Percentiles rank a stretch among this genome's conserved stretches.
phyloP scores from a whole-genome alignment of 192 early-diverging fungal species.

The Podila epigama region DNA sequence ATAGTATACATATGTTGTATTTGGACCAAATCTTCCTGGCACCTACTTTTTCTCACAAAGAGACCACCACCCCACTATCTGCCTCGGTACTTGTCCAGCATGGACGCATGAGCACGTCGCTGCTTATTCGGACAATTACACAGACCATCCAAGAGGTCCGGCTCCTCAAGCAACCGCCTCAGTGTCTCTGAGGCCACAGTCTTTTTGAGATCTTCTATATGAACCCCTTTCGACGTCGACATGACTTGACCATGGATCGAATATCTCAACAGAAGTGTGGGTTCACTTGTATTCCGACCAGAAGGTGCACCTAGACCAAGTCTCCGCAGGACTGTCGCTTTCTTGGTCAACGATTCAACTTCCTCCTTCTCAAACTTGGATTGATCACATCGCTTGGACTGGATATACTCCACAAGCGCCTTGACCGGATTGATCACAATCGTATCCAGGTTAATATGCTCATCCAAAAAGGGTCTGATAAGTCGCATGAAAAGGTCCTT shows the following conservation, averaged over 20 bases:
- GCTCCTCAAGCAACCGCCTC: slow-evolving; percentile 1
- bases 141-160: slow-evolving; percentile 8
- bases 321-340: background rate
- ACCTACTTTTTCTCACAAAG: no score
- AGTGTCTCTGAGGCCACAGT: slow-evolving; percentile 5
- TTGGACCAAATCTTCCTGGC: no score
- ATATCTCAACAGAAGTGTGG: slow-evolving; percentile 9
- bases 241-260: slow-evolving; percentile 14
- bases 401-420: slow-evolving; percentile 48
- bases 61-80: no score
- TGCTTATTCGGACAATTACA: slow-evolving; percentile 26
- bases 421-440: slow-evolving; percentile 60
- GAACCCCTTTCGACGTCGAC: slow-evolving; percentile 5
- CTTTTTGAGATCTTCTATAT: slow-evolving; percentile 22
- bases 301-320: slow-evolving; percentile 5
- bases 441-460: slow-evolving; percentile 55
- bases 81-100: slow-evolving; percentile 8
- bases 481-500: slow-evolving; percentile 47
- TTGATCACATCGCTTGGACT: slow-evolving; percentile 52
- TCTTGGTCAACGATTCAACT: background rate
- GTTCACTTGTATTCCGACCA: background rate
- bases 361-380: slow-evolving; percentile 8
- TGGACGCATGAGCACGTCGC: background rate
- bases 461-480: slow-evolving; percentile 53
- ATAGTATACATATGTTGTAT: no score